phyloP scores from a whole-genome alignment of 306 rosid species.

The Acacia confusa region DNA sequence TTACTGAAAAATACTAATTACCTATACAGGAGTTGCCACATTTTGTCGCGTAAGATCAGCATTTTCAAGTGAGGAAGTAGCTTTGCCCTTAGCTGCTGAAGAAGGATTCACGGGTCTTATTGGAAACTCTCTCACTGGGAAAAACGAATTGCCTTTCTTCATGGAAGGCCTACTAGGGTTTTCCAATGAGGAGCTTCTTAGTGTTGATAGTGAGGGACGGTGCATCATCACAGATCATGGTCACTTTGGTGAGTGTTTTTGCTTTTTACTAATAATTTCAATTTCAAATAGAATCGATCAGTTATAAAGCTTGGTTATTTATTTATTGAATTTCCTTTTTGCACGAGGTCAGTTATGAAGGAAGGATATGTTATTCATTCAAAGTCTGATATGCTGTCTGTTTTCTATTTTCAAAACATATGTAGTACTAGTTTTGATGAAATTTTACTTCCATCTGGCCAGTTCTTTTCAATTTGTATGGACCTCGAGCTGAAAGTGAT shows the following conservation, averaged over 20 bases:
- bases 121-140: slow-evolving; percentile 39
- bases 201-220: slow-evolving; percentile 84
- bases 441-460: slow-evolving; percentile 32
- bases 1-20: not conserved
- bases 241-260: slow-evolving; percentile 68
- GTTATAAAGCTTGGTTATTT: not conserved
- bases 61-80: slow-evolving; percentile 68
- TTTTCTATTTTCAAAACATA: not conserved
- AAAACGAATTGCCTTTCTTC: slow-evolving; percentile 37
- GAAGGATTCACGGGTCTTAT: slow-evolving; percentile 84
- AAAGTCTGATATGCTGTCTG: not conserved
- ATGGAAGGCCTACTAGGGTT: slow-evolving; percentile 61
- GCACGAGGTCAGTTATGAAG: not conserved
- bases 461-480: slow-evolving; percentile 91
- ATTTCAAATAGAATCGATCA: not conserved
- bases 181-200: slow-evolving; percentile 64
- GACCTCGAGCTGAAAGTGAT: slow-evolving; percentile 85
- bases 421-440: slow-evolving; percentile 15
- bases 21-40: slow-evolving; percentile 73
- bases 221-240: slow-evolving; percentile 84
- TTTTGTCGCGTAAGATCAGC: slow-evolving; percentile 89
- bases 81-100: slow-evolving; percentile 74
- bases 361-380: not conserved
- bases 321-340: not conserved
- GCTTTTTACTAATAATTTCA: not conserved